A percentile compares a stretch with the other conserved stretches of the same genome.
These are phyloP conservation scores for Gliomastix tumulicola DNA, from an alignment of 2,329 filamentous ascomycete genomes.

Conservation along the genomic window DNA sequence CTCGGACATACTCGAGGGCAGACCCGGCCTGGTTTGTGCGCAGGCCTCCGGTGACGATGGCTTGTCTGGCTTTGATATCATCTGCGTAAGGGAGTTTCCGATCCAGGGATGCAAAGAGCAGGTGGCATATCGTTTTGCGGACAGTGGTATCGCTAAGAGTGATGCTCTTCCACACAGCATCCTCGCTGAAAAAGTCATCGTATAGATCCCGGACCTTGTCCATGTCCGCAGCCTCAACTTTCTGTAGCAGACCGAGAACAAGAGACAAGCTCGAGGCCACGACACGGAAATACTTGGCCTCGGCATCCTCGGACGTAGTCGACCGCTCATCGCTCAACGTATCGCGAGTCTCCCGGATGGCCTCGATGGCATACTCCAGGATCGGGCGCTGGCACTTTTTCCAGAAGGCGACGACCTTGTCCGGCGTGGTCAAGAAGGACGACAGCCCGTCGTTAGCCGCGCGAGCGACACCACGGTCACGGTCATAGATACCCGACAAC, in stretches of 20 bases:
- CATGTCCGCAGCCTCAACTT: conserved; percentile 42
- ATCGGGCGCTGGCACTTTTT: conserved; percentile 75
- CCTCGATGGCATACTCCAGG: conserved; percentile 73
- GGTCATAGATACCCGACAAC: conserved; percentile 84
- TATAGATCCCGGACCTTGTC: conserved; percentile 56
- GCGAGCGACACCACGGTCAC: conserved; percentile 67
- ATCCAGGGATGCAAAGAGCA: conserved; percentile 42
- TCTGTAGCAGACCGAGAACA: conserved; percentile 44
- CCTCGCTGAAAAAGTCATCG: conserved; percentile 57
- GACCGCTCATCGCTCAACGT: conserved; percentile 87
- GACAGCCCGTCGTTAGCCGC: conserved; percentile 73
- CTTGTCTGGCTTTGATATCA: conserved; percentile 42
- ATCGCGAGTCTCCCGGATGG: conserved; percentile 70
- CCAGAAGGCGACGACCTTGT: conserved; percentile 73
- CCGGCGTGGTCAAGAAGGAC: conserved; percentile 68
- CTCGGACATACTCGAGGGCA: conserved; percentile 61
- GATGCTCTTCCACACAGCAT: conserved; percentile 60
- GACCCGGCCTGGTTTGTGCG: conserved; percentile 68
- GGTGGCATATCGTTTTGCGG: conserved; percentile 42
- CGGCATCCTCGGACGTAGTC: conserved; percentile 75
- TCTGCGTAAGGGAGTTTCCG: conserved; percentile 39
- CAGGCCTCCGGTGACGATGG: conserved; percentile 67
- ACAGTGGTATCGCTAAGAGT: conserved; percentile 53
- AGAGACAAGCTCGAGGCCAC: conserved; percentile 47
- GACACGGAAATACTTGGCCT: conserved; percentile 79